phyloP scores from a whole-genome alignment of 345 rosid species.

The Pistacia integerrima region DNA sequence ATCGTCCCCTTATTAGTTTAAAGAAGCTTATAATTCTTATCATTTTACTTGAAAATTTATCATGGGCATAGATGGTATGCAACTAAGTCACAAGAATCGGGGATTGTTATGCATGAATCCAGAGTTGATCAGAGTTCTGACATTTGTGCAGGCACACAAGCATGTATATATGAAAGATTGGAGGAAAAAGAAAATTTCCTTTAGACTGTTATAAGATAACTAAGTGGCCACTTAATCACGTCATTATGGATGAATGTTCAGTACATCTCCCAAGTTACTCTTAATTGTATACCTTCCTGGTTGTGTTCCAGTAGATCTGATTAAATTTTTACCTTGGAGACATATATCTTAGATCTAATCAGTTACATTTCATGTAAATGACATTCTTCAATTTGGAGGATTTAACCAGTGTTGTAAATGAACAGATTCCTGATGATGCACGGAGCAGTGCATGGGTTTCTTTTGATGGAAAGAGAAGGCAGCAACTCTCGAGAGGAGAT shows the following conservation, averaged over 20 bases:
- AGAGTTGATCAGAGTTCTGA: too few relatives aligned
- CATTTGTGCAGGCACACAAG: too few relatives aligned
- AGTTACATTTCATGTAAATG: neutral
- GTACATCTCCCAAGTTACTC: neutral
- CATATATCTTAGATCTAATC: too few relatives aligned
- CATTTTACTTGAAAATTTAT: too few relatives aligned
- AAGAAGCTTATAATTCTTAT: too few relatives aligned
- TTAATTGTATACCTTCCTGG: neutral
- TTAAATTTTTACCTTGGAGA: neutral
- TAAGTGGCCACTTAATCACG: neutral
- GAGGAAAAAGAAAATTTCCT: too few relatives aligned
- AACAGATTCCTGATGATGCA: conserved; percentile 88
- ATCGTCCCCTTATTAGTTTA: neutral
- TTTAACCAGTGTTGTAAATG: neutral
- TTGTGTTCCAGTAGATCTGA: neutral
- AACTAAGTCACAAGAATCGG: too few relatives aligned
- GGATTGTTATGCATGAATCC: too few relatives aligned
- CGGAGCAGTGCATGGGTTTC: conserved; percentile 99
- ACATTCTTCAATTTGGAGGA: conserved; percentile 9
- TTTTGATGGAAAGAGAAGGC: conserved; percentile 97
- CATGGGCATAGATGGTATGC: too few relatives aligned
- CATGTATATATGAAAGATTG: too few relatives aligned
- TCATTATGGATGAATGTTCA: neutral
- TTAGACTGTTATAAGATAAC: too few relatives aligned
- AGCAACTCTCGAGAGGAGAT: conserved; percentile 95